Base-by-base conservation (phyloP, 2,329 filamentous ascomycete species). In the Fusarium sp. region DNA sequence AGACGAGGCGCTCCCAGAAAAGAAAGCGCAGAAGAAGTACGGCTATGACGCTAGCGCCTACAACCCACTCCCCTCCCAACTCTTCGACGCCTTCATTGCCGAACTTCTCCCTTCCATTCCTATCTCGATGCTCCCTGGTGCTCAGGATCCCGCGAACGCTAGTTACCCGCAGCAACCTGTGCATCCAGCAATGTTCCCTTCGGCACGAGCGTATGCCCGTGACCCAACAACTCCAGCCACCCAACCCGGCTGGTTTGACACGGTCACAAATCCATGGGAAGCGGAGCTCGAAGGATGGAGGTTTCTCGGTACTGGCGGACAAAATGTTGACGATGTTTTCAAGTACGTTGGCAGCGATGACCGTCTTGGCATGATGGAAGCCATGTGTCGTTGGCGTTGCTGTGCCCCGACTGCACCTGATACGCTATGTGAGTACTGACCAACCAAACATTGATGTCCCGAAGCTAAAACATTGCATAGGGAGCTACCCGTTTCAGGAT, bases 401-500 rank as follows among this genome's bases (percentile, higher is more conserved):
- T 91, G 91, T 73, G 96, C 96, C 10, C 96, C 96, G 4, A 99
- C 96, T 1, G 96, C 96, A 4, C 96, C 97, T 0, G 97, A 99
- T 82, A 99, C 97, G 1, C 80, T 99, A 46, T 97, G 94, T 95
- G 86, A 86, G 93, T 85, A 29, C 11, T 31, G 11, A 12, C 19
- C 15, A n/a, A 19, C 10, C 27, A 31, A 23, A 21, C 21, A 37
- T 25, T 25, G 31, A 35, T 35, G 31, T 25, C 18, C 11, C 4
- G 33, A 41, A 39, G 49, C 75, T 79, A 54, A 79, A 63, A 15
- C n/a, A 37, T 10, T 39, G 12, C 21, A 1, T 25, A 95, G 94
- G 94, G 93, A 95, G 93, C 78, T 99, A 98, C 79, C 96, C 96
- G 1, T 99, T 97, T 82, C 95, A 98, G 82, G 93, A 96, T 23